Base-by-base conservation (phyloP, 1,139 yeast species). In the Zygoascus meyerae region DNA sequence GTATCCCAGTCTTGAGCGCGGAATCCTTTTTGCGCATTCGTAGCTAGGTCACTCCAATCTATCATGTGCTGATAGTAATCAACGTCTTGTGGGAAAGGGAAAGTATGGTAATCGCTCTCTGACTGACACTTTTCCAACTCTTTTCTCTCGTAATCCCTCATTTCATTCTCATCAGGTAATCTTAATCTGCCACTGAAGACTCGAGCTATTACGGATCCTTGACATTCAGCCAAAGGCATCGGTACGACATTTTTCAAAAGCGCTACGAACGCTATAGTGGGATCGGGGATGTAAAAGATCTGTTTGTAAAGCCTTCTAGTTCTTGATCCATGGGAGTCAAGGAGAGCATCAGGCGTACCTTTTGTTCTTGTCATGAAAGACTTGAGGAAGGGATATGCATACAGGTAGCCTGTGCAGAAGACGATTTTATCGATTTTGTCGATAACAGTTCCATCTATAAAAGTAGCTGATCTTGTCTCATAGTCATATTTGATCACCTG, bases 331-430 rank as follows among this genome's bases (percentile, higher is more conserved):
- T 68, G 65, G 0, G 75, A 68, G 2, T 38, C 40, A 37, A 74
- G 65, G 7, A 73, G 53, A 5, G 74, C 48, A 30, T 59, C 48
- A 54, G 50, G 45, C 15, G 47, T 50, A 2, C 32, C 45, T 15
- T 14, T 18, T 6, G 16, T 36, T 8, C 17, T 15, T 10, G 36
- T 9, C 28, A 38, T 16, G 30, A 47, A 48, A 9, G 48, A 40
- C 11, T 51, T 48, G 40, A 78, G 57, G 47, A 65, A 75, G 5
- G 81, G 80, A 45, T 70, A 65, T 29, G 74, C 69, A 54, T 75
- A 73, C 18, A 72, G 65, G 59, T 77, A 82, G 0, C 87, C 87
- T 1, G 89, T 82, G 33, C 85, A 83, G 60, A 75, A 81, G 3
- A 83, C 60, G n/a, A 82, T 61, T 14, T 55, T 58, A 48, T 78